Conservation (phyloP, 2,329 filamentous ascomycete species). For the Diaporthe longicolla region DNA sequence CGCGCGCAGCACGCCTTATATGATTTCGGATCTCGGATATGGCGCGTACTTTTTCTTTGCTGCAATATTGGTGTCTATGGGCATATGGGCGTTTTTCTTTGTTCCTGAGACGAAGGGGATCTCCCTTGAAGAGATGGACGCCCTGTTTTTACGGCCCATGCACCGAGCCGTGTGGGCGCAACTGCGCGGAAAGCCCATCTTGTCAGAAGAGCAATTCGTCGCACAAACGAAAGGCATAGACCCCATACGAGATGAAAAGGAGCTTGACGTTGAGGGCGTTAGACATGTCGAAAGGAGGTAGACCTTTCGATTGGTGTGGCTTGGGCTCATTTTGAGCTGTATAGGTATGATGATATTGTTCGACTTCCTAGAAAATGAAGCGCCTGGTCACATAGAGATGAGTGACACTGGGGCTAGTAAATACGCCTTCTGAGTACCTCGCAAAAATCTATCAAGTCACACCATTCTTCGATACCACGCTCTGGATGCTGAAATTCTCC, state of each 20-base stretch:
- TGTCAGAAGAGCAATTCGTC: constrained; percentile 15
- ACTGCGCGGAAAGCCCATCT: constrained; percentile 1
- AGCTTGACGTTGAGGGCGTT: constrained; percentile 13
- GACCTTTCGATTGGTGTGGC: not conserved
- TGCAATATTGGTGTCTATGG: constrained; percentile 16
- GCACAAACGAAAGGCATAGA: constrained; percentile 20
- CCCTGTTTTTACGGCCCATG: constrained; percentile 44
- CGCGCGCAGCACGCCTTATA: constrained; percentile 17
- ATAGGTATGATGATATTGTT: not conserved
- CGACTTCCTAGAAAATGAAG: not conserved
- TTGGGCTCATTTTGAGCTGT: not conserved
- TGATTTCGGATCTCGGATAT: constrained; percentile 22
- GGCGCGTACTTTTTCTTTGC: constrained; percentile 30
- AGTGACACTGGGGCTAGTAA: not conserved
- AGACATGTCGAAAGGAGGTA: constrained; percentile 13
- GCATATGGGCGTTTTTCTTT: constrained; percentile 67
- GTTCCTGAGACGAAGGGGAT: constrained; percentile 73
- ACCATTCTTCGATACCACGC: not conserved
- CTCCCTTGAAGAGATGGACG: constrained; percentile 50
- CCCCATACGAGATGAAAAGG: constrained; percentile 6
- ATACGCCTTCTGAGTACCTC: not conserved
- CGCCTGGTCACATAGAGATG: too few relatives aligned
- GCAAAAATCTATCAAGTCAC: constrained; percentile 2
- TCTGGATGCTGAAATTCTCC: not conserved
- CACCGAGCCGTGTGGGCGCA: constrained; percentile 24